A percentile compares a stretch with the other conserved stretches of the same genome.
Evolutionary conservation across 768 basidiomycete species (phyloP).

Genomic region (Fomitopsis pulvina): DNA sequence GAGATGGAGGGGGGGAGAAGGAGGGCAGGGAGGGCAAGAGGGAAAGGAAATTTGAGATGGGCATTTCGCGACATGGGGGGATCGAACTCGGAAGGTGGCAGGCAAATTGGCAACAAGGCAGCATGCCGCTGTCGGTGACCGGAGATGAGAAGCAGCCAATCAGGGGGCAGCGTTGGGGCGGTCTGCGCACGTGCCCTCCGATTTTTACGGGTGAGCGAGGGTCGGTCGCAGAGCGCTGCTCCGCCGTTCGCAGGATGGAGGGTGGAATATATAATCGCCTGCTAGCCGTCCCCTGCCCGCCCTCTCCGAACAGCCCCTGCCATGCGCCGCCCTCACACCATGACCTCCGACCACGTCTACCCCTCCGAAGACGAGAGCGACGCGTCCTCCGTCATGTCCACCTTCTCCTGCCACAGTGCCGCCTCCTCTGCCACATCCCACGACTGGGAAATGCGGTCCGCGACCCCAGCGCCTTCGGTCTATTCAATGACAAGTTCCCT

Average conservation of each 20-base stretch:
- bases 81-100: not conserved
- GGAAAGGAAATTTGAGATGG: not conserved
- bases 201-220: conserved; percentile 11
- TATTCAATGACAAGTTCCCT: conserved; percentile 62
- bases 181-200: conserved; percentile 7
- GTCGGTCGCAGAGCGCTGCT: conserved; percentile 14
- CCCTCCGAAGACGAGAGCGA: conserved; percentile 31
- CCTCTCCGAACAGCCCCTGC: conserved; percentile 11
- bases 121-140: not conserved
- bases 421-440: conserved; percentile 51
- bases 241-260: conserved; percentile 13
- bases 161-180: not conserved
- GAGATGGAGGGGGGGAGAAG: not conserved
- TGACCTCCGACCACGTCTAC: conserved; percentile 22
- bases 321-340: too few relatives aligned
- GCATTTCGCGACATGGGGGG: not conserved
- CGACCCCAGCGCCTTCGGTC: conserved; percentile 63
- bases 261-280: not conserved
- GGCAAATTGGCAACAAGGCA: conserved; percentile 2
- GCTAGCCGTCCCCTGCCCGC: conserved; percentile 3
- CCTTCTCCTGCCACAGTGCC: conserved; percentile 29
- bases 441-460: conserved; percentile 54
- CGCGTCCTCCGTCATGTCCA: conserved; percentile 33
- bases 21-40: not conserved
- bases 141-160: conserved; percentile 3